Percentiles rank a stretch among this genome's conserved stretches.
Conservation (phyloP, 78 protist species). For the Chrysochromulina parva region DNA sequence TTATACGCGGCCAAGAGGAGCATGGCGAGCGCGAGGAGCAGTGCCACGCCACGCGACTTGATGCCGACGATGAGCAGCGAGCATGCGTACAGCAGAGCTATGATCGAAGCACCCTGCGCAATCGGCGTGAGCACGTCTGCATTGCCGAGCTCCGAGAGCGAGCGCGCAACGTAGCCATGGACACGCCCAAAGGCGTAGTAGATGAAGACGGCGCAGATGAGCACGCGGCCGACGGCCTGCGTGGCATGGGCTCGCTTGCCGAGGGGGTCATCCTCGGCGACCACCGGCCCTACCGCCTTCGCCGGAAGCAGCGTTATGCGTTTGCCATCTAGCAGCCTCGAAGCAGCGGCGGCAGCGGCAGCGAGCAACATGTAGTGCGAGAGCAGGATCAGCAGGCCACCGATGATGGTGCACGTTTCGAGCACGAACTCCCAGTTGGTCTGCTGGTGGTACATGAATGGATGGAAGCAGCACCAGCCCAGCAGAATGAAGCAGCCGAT, state of each 20-base stretch:
- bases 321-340: neutral
- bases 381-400: conserved; percentile 1
- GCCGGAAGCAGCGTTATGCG: neutral
- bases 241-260: neutral
- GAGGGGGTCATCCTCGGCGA: neutral
- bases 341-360: too few species aligned
- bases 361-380: neutral
- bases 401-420: conserved; percentile 6
- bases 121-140: too few species aligned
- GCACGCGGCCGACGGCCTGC: neutral
- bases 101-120: neutral
- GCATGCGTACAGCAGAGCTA: neutral
- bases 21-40: neutral
- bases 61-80: conserved; percentile 4
- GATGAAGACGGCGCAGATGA: neutral
- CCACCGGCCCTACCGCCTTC: neutral
- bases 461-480: neutral
- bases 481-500: neutral
- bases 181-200: neutral
- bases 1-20: neutral
- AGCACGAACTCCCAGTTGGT: neutral
- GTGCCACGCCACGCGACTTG: neutral
- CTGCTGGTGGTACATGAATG: conserved; percentile 4
- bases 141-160: too few species aligned
- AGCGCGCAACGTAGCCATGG: neutral